A percentile compares a stretch with the other conserved stretches of the same genome.
Conservation (phyloP, 176 grass and related monocot genomes). For the Aegilops bicornis region DNA sequence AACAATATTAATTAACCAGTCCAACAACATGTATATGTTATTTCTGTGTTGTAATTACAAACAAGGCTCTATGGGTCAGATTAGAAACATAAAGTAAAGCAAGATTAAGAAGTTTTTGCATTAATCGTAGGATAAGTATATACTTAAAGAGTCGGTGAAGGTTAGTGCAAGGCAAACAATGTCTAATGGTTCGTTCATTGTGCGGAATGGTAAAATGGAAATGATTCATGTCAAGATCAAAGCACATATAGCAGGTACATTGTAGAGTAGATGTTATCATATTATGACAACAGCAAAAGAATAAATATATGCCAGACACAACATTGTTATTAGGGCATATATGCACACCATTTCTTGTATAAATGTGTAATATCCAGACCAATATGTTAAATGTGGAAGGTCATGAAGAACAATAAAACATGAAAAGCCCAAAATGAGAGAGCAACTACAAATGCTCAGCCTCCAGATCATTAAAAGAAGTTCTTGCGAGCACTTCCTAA, state of each 20-base stretch:
- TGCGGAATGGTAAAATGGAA: background rate
- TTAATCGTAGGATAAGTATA: background rate
- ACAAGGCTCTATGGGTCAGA: background rate
- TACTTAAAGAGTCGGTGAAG: background rate
- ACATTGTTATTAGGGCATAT: background rate
- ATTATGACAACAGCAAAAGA: background rate
- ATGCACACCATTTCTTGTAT: background rate
- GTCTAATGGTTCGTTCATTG: background rate
- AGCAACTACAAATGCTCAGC: background rate
- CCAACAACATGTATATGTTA: background rate
- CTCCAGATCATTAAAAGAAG: background rate
- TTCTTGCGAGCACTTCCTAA: background rate
- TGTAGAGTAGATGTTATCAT: background rate
- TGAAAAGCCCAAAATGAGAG: background rate
- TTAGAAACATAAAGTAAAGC: background rate
- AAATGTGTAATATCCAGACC: background rate
- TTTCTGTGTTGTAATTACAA: background rate
- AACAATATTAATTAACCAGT: background rate
- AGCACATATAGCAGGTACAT: background rate
- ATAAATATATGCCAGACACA: background rate
- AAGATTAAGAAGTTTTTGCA: background rate
- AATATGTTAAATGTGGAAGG: background rate
- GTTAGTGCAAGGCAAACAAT: background rate
- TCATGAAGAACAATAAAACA: background rate
- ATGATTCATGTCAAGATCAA: background rate